Evolutionary conservation across 352 stramenopile species (phyloP).

Genomic region (Globisporangium lucens): DNA sequence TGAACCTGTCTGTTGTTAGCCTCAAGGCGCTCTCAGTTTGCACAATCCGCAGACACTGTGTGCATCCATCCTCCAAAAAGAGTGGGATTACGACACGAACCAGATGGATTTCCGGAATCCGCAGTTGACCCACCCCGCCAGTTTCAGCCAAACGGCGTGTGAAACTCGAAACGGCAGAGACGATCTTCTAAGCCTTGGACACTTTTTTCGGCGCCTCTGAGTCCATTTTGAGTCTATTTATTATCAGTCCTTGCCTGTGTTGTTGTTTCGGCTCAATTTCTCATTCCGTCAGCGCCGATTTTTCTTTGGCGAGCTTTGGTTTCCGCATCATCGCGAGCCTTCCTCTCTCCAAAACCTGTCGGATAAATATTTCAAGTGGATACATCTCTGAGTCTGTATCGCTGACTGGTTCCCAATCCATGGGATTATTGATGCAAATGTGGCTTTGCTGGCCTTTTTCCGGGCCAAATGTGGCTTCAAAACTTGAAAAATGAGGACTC

Average conservation of each 20-base stretch:
- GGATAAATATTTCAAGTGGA: not conserved
- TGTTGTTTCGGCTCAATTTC: too few species aligned
- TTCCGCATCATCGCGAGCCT: too few species aligned
- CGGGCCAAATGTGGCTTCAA: conserved; percentile 2
- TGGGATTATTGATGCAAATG: not conserved
- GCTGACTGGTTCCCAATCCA: not conserved
- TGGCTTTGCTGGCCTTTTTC: not conserved
- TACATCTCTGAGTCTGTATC: not conserved
- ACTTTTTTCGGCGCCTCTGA: not conserved
- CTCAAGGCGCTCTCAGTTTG: too few species aligned
- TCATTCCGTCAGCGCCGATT: too few species aligned
- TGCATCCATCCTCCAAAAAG: not conserved
- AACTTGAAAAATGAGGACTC: not conserved
- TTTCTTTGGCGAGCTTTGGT: too few species aligned
- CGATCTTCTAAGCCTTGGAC: not conserved
- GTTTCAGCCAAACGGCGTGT: not conserved
- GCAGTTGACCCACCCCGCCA: too few species aligned
- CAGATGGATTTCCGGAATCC: not conserved
- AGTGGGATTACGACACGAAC: not conserved
- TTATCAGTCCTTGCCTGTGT: too few species aligned
- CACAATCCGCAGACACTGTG: not conserved
- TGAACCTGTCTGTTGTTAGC: too few species aligned
- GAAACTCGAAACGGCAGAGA: conserved; percentile 6
- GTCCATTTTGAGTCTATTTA: too few species aligned
- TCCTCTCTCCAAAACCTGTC: too few species aligned